phyloP scores from a whole-genome alignment of 176 grass and related monocot species.

The Cenchrus americanus region DNA sequence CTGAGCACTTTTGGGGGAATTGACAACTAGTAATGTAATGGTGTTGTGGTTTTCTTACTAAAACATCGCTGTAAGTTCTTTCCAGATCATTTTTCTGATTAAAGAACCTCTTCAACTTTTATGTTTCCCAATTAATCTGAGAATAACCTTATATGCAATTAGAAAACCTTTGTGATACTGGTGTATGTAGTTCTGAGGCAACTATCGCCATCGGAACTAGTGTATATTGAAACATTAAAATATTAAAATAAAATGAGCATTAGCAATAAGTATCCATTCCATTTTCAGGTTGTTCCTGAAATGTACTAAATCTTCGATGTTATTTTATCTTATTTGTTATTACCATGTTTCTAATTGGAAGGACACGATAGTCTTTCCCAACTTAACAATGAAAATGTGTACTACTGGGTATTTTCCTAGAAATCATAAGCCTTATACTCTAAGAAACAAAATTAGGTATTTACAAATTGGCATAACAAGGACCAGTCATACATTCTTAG shows the following conservation, averaged over 20 bases:
- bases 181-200: neutral
- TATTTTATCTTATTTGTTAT: neutral
- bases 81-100: neutral
- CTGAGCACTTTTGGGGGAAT: constrained; percentile 73
- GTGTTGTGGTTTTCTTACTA: constrained; percentile 19
- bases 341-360: neutral
- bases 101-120: neutral
- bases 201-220: constrained; percentile 13
- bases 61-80: neutral
- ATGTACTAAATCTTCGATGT: neutral
- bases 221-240: neutral
- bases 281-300: neutral
- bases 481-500: no score
- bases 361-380: neutral
- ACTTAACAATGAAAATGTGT: no score
- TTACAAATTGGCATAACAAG: no score
- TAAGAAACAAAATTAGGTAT: no score
- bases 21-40: no score
- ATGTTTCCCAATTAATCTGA: neutral
- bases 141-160: neutral
- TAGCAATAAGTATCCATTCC: neutral
- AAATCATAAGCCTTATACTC: no score
- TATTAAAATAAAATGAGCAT: neutral
- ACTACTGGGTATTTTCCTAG: no score
- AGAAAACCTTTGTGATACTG: neutral